A percentile compares a stretch with the other conserved stretches of the same genome.
Conservation (phyloP, 163 green algal species). For the Coccomyxa subellipsoidea region DNA sequence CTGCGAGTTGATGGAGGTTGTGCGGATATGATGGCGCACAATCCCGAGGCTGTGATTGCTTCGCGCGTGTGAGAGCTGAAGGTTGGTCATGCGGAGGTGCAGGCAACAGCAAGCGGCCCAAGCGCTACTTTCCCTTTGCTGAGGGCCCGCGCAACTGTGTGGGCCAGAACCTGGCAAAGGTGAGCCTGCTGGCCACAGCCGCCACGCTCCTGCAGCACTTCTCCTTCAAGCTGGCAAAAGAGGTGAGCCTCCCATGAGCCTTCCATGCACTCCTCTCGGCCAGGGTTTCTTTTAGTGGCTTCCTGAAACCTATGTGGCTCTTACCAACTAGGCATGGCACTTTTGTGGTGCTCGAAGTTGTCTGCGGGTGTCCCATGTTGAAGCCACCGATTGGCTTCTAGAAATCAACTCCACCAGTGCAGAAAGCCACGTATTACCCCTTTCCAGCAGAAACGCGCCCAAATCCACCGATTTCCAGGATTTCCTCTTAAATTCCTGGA, state of each 20-base stretch:
- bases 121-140: slow-evolving; percentile 23
- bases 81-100: background rate
- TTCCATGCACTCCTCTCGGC: background rate
- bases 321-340: background rate
- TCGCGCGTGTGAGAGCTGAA: background rate
- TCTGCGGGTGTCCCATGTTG: background rate
- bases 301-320: background rate
- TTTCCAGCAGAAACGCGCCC: too few species aligned
- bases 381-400: background rate
- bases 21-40: background rate
- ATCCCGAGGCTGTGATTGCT: background rate
- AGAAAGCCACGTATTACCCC: too few species aligned
- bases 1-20: too few species aligned
- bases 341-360: background rate
- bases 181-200: slow-evolving; percentile 14
- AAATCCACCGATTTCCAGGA: background rate
- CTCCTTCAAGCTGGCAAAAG: slow-evolving; percentile 9
- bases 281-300: background rate
- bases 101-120: background rate
- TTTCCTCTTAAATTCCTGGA: background rate
- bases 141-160: slow-evolving; percentile 27
- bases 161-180: slow-evolving; percentile 26
- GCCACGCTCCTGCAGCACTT: slow-evolving; percentile 13
- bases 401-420: too few species aligned
- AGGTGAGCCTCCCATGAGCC: background rate